Conservation (phyloP, 2,329 filamentous ascomycete species). For the Arthrobotrys iridis region DNA sequence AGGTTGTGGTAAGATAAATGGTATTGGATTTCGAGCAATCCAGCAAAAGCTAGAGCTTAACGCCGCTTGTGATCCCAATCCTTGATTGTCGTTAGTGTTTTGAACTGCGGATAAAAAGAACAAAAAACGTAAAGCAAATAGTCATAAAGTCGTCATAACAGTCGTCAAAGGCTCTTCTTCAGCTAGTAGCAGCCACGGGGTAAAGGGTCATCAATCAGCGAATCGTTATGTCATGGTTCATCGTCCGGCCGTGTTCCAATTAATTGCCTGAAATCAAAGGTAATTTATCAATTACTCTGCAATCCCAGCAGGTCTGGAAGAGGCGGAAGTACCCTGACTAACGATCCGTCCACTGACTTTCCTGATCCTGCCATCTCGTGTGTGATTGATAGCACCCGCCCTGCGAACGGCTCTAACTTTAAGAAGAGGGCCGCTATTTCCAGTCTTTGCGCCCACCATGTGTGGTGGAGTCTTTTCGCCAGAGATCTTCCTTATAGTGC, state of each 20-base stretch:
- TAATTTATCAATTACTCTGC: constrained; percentile 18
- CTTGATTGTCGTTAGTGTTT: neutral
- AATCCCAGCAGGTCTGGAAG: constrained; percentile 20
- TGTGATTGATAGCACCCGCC: constrained; percentile 42
- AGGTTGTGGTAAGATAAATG: neutral
- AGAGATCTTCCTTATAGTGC: constrained; percentile 47
- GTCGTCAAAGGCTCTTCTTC: neutral
- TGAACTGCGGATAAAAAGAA: neutral
- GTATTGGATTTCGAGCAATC: constrained; percentile 13
- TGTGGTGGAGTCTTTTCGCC: constrained; percentile 50
- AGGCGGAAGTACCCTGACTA: constrained; percentile 38
- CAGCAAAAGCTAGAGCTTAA: constrained; percentile 1
- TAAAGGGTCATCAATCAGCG: neutral
- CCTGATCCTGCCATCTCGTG: constrained; percentile 39
- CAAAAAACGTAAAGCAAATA: neutral
- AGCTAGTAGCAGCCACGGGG: neutral
- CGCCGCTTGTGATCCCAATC: constrained; percentile 18
- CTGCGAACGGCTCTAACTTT: constrained; percentile 47
- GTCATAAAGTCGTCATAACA: constrained; percentile 20
- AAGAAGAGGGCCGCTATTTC: constrained; percentile 23
- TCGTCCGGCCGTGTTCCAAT: neutral
- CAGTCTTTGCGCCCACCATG: constrained; percentile 41
- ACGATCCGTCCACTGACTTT: constrained; percentile 48
- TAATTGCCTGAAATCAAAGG: neutral
- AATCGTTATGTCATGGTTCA: constrained; percentile 12